Base-by-base conservation (phyloP, 2,329 filamentous ascomycete species). In the Calycina herbarum region DNA sequence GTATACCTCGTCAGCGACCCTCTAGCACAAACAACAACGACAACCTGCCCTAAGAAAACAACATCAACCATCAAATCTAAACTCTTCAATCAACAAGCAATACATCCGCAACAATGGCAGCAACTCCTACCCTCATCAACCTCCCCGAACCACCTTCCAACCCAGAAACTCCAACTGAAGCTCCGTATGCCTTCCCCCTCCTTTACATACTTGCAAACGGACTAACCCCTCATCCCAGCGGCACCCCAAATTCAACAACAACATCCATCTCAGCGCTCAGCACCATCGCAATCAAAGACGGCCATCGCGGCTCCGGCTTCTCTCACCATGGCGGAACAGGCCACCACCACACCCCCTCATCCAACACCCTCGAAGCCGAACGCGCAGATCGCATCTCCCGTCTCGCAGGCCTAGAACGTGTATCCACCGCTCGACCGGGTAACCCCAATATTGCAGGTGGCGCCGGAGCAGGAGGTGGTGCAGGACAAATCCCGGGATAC, bases 201-300 rank as follows among this genome's bases (percentile, higher is more conserved):
- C 65, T 7, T 29, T 29, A 29, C 27, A 29, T 29, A 29, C 8
- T 13, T 11, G 24, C n/a, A 51, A 24, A 20, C 42, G 5, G n/a
- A 51, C 66, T 68, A 62, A 69, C 67, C 72, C 56, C 56, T 71
- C 64, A 63, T 38, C 4, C 4, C 70, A 96, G 93, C 70, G 94
- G 94, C 74, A 98, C 94, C 2, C 94, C 94, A 2, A 97, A 95
- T 70, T 96, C 93, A 71, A 90, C 91, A 51, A 96, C 92, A 3
- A 97, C 94, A 13, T 96, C 93, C 61, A 89, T 98, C 74, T 97
- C 93, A 31, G 89, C 93, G 51, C 85, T 98, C 59, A 96, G 93
- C 17, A 97, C 94, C 20, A 95, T 93, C 13, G 94, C 94, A 61
- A 97, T 97, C 83, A 97, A 97, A 79, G 94, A 98, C 76, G 94